A percentile compares a stretch with the other conserved stretches of the same genome.
Conservation (phyloP, 2,329 filamentous ascomycete genomes). For the Polytolypa hystricis region DNA sequence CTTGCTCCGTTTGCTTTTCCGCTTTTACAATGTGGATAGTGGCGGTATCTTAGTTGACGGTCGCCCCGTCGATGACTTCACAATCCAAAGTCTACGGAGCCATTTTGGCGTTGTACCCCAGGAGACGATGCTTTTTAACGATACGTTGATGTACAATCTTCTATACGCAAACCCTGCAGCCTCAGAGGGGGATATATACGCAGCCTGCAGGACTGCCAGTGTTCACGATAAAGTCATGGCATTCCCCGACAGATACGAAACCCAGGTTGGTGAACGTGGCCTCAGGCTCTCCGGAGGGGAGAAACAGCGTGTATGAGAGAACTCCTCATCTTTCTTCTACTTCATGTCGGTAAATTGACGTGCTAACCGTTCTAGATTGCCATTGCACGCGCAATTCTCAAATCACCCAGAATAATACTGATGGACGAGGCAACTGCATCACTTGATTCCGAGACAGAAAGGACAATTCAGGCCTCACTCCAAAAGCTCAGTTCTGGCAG, state of each 20-base stretch:
- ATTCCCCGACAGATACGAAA: constrained; percentile 80
- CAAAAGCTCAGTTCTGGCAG: constrained; percentile 71
- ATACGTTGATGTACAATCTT: constrained; percentile 88
- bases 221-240: constrained; percentile 86
- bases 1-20: constrained; percentile 87
- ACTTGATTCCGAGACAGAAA: constrained; percentile 82
- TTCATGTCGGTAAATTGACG: too few relatives aligned
- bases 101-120: constrained; percentile 95
- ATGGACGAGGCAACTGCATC: constrained; percentile 84
- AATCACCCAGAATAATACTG: constrained; percentile 83
- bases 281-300: constrained; percentile 80
- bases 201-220: constrained; percentile 72
- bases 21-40: constrained; percentile 79
- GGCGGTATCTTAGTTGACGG: constrained; percentile 80
- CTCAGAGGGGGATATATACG: constrained; percentile 69
- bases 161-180: constrained; percentile 75
- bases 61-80: constrained; percentile 70
- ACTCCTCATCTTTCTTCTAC: too few relatives aligned
- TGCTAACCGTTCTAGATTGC: too few relatives aligned
- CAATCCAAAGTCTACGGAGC: constrained; percentile 78
- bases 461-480: constrained; percentile 81
- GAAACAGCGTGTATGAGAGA: constrained; percentile 77
- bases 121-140: constrained; percentile 91
- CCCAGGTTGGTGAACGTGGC: constrained; percentile 83
- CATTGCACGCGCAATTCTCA: constrained; percentile 85